A percentile compares a stretch with the other conserved stretches of the same genome.
phyloP scores from a whole-genome alignment of 192 early-diverging fungal species.

The Gamsiella multidivaricata region DNA sequence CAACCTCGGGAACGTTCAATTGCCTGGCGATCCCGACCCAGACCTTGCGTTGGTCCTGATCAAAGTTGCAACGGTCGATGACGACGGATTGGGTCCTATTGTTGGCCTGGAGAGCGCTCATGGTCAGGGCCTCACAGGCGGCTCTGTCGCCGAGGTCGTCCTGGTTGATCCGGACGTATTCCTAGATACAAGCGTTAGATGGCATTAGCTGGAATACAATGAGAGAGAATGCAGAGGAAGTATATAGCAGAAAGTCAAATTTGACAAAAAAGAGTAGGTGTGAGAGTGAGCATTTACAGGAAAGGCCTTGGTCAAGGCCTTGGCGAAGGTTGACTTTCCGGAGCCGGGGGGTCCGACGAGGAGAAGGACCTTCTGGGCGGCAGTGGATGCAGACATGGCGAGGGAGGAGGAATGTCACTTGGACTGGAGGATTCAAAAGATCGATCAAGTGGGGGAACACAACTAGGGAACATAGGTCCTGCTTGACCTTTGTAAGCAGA shows the following conservation, averaged over 20 bases:
- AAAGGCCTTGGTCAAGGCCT: constrained; percentile 53
- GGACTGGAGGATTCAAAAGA: constrained; percentile 2
- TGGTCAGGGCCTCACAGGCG: constrained; percentile 69
- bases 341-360: constrained; percentile 82
- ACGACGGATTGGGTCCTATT: constrained; percentile 72
- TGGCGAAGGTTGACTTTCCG: constrained; percentile 79
- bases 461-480: background rate
- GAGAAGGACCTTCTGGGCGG: constrained; percentile 66
- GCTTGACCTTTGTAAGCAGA: no score
- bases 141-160: constrained; percentile 76
- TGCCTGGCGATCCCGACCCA: constrained; percentile 76
- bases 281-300: constrained; percentile 44
- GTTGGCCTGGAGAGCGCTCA: constrained; percentile 28
- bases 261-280: constrained; percentile 2
- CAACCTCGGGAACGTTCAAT: constrained; percentile 61
- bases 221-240: no score
- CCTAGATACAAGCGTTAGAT: constrained; percentile 18
- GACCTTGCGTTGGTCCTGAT: constrained; percentile 74
- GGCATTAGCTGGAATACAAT: no score
- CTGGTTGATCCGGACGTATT: constrained; percentile 78
- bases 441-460: no score
- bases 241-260: background rate
- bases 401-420: background rate
- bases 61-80: constrained; percentile 85
- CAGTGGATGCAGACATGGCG: constrained; percentile 8